phyloP scores from a whole-genome alignment of 2,329 filamentous ascomycete species.

The Xylariomycetidae sp. region DNA sequence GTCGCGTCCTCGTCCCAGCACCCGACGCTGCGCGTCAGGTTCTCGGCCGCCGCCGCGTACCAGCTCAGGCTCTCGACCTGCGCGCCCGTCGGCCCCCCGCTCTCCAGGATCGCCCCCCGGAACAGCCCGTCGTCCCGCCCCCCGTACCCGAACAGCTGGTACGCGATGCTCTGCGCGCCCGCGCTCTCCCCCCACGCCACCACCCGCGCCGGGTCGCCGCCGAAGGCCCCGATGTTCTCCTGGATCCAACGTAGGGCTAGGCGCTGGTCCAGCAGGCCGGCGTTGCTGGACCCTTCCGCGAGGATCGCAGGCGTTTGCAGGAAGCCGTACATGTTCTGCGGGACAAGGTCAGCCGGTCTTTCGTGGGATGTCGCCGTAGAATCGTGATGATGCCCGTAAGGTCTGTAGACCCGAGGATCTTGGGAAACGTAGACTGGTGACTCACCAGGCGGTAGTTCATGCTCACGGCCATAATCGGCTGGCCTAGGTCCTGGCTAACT shows the following conservation, averaged over 20 bases:
- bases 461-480: slow-evolving; percentile 47
- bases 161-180: slow-evolving; percentile 34
- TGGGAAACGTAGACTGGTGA: no score
- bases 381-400: no score
- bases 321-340: no score
- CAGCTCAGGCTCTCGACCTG: slow-evolving; percentile 28
- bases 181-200: slow-evolving; percentile 44
- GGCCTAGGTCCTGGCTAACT: slow-evolving; percentile 42
- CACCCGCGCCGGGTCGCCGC: slow-evolving; percentile 39
- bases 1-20: slow-evolving; percentile 30
- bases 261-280: slow-evolving; percentile 45
- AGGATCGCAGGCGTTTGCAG: slow-evolving; percentile 39
- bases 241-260: slow-evolving; percentile 44
- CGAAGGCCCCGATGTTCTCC: slow-evolving; percentile 47
- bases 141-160: slow-evolving; percentile 47
- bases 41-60: slow-evolving; percentile 29
- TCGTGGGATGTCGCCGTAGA: no score
- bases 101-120: slow-evolving; percentile 44
- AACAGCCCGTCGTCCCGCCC: slow-evolving; percentile 51
- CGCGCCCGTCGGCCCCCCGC: slow-evolving; percentile 33
- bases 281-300: slow-evolving; percentile 37
- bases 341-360: no score
- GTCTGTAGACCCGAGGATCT: no score
- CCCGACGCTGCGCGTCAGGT: slow-evolving; percentile 28
- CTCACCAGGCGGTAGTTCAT: slow-evolving; percentile 50